Base-by-base conservation (phyloP, 768 basidiomycete species). In the Hypholoma sublateritium region DNA sequence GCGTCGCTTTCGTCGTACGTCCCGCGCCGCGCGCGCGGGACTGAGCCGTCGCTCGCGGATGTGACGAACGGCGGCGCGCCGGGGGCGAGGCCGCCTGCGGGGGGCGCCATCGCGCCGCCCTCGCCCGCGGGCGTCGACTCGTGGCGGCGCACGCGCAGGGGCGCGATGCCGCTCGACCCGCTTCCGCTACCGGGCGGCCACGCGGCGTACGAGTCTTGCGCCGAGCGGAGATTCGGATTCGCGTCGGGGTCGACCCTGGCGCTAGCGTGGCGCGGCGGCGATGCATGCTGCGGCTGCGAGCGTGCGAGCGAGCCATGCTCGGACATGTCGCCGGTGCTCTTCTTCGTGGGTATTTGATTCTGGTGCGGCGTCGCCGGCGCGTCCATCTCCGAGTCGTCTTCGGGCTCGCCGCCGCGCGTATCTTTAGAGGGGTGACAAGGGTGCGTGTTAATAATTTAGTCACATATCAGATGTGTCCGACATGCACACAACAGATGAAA, bases 281-380 rank as follows among this genome's bases (percentile, higher is more conserved):
- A 37, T 39, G 50, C 21, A 21, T 22, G 50, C 43, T 28, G 43
- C 51, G 41, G 12, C 9, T 24, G 37, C 42, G 19, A 16, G 37
- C 21, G 39, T 25, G 28, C 6, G 14, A 25, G 37, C 37, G 21
- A 37, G n/a, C 19, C 21, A 12, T 39, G 19, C 22, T 43, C 51
- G 9, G 39, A 37, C 39, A 25, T 22, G 39, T 43, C 43, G 43
- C 42, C 43, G 42, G 28, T 45, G 19, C 42, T 28, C 52, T 53
- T 45, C 53, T 53, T 45, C 53, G 53, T 53, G 53, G 53, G 53
- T 53, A 53, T 53, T 53, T 53, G 39, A 11, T 34, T 53, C 44
- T 53, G 39, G 12, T 34, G 22, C 42, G 46, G 25, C 46, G 13
- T 41, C 17, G 19, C 24, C 50, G 35, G 50, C 24, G 22, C 42